Evolutionary conservation across 306 rosid genomes (phyloP).

Genomic region (Prunus kanzakura): DNA sequence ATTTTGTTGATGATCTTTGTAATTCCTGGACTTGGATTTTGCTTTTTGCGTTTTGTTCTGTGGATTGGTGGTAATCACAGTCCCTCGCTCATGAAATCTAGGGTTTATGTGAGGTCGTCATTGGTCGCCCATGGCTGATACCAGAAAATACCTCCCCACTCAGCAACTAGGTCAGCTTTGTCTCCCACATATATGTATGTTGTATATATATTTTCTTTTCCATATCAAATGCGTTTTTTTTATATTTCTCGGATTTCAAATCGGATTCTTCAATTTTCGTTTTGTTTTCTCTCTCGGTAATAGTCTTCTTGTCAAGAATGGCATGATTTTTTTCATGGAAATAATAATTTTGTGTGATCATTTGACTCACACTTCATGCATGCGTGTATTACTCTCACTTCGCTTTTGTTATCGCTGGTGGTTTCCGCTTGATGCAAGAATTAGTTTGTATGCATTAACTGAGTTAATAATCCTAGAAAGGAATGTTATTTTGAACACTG

Average conservation of each 20-base stretch:
- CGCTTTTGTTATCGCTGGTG: neutral
- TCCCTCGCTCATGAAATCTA: conserved; percentile 20
- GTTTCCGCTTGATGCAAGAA: neutral
- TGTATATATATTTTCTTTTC: neutral
- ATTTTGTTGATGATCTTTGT: neutral
- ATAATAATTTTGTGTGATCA: neutral
- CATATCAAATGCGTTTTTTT: neutral
- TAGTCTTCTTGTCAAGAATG: neutral
- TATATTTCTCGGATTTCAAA: neutral
- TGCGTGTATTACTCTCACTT: neutral
- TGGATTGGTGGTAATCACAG: neutral
- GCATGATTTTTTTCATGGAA: neutral
- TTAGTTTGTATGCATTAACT: neutral
- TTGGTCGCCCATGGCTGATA: conserved; percentile 44
- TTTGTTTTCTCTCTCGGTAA: neutral
- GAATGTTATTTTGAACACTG: neutral
- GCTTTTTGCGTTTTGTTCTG: neutral
- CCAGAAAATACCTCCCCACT: conserved; percentile 27
- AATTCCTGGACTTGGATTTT: neutral
- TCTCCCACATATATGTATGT: neutral
- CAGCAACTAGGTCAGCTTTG: conserved; percentile 47
- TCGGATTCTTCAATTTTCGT: neutral
- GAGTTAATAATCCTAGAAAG: neutral
- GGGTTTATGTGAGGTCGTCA: conserved; percentile 13
- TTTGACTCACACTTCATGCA: neutral